These are phyloP conservation scores for Trichophyton simii DNA, from an alignment of 2,329 filamentous ascomycete genomes.

Conservation along the genomic window DNA sequence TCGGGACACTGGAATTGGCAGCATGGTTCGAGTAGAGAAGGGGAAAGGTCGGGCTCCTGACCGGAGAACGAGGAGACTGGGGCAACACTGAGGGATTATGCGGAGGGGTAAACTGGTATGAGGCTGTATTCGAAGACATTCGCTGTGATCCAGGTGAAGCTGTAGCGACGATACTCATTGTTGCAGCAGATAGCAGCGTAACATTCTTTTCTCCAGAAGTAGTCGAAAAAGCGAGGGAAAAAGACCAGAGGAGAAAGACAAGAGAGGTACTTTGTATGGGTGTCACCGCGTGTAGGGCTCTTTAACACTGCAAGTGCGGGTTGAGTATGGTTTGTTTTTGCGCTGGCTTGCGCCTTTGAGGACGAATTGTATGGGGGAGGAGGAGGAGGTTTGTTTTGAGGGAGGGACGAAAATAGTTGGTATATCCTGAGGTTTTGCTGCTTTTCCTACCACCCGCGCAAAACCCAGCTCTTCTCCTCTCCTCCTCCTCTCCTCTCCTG, in stretches of 20 bases:
- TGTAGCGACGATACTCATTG: constrained; percentile 31
- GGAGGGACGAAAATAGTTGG: background rate
- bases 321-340: background rate
- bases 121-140: constrained; percentile 22
- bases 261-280: background rate
- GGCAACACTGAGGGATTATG: constrained; percentile 6
- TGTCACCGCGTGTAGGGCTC: background rate
- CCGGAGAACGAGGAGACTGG: constrained; percentile 21
- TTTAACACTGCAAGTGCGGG: background rate
- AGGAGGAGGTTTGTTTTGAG: too few relatives aligned
- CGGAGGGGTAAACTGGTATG: constrained; percentile 19
- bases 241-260: background rate
- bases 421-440: constrained; percentile 4
- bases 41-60: constrained; percentile 12
- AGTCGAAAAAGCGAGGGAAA: background rate
- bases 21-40: constrained; percentile 22
- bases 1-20: constrained; percentile 26
- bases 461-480: background rate
- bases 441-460: background rate
- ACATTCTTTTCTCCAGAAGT: constrained; percentile 1
- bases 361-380: background rate
- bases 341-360: background rate
- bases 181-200: constrained; percentile 1
- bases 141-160: constrained; percentile 24
- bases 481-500: background rate